Conservation (phyloP, 768 basidiomycete genomes). For the Rhodotorula diobovata region DNA sequence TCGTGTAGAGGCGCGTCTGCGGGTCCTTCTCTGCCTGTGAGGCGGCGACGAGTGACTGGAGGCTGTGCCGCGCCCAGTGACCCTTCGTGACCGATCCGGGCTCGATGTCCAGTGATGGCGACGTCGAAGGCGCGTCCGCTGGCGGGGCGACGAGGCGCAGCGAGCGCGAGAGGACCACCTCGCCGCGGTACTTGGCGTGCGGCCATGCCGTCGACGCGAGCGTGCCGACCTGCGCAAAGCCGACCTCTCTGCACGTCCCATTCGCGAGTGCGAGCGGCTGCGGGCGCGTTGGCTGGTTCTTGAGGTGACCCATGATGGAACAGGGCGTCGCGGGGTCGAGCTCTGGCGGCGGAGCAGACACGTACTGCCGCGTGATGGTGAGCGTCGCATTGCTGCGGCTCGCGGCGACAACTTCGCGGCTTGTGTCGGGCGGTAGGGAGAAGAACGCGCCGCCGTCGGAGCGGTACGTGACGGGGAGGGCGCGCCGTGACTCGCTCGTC, state of each 20-base stretch:
- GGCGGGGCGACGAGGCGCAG: not conserved
- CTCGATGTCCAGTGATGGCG: too few species aligned
- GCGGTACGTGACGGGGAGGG: not conserved
- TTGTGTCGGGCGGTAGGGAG: not conserved
- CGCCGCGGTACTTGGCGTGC: not conserved
- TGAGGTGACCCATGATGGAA: conserved; percentile 2
- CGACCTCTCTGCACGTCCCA: not conserved
- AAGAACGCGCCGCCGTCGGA: not conserved
- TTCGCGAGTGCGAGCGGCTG: not conserved
- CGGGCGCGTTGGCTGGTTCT: not conserved
- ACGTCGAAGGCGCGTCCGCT: too few species aligned
- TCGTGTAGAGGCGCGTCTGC: not conserved
- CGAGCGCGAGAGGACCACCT: not conserved
- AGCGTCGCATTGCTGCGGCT: not conserved
- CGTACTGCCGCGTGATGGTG: not conserved
- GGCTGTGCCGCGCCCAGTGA: not conserved
- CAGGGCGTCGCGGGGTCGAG: not conserved
- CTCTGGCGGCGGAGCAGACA: not conserved
- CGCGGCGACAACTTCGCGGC: too few species aligned
- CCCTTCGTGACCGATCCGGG: too few species aligned
- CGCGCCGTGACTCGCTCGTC: not conserved
- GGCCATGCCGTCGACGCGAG: not conserved
- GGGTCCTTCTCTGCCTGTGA: not conserved
- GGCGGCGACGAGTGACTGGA: too few species aligned
- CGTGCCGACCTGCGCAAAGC: not conserved